Percentiles rank a stretch among this genome's conserved stretches.
Evolutionary conservation across 2,329 filamentous ascomycete species (phyloP).

Genomic region (Colletotrichum plurivorum): DNA sequence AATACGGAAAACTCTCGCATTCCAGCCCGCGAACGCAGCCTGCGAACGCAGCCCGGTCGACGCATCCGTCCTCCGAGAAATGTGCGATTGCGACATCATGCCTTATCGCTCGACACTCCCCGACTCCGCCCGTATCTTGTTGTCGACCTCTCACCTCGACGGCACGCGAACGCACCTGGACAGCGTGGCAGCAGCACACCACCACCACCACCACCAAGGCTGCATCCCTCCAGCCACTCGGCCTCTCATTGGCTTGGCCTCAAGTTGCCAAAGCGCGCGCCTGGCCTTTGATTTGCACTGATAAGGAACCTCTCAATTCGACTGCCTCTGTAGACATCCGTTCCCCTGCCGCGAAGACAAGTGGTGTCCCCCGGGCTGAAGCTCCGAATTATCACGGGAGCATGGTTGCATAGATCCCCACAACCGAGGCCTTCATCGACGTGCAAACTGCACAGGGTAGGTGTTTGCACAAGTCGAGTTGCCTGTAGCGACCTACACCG

Average conservation of each 20-base stretch:
- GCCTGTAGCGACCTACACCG: too few species aligned
- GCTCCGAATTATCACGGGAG: too few species aligned
- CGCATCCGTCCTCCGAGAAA: constrained; percentile 21
- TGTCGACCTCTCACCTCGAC: neutral
- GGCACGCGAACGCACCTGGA: neutral
- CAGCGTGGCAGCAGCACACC: constrained; percentile 25
- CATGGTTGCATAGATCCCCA: too few species aligned
- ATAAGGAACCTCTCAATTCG: neutral
- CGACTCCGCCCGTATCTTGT: too few species aligned
- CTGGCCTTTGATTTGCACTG: constrained; percentile 11
- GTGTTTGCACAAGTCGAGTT: too few species aligned
- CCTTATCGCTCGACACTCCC: constrained; percentile 6
- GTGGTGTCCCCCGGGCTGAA: too few species aligned
- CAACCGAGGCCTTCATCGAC: too few species aligned
- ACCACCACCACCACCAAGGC: constrained; percentile 16
- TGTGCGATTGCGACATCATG: constrained; percentile 28
- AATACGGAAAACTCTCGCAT: neutral
- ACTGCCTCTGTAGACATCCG: too few species aligned
- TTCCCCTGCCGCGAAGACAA: too few species aligned
- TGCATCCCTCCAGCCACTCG: constrained; percentile 19
- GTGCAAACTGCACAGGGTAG: too few species aligned
- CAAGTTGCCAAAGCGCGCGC: neutral
- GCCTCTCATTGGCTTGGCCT: constrained; percentile 27
- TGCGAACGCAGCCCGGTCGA: too few species aligned
- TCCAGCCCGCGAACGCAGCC: neutral